Evolutionary conservation across 1,139 yeast genomes (phyloP), one percentile per base, ranked within the genome.

Genomic region (Debaryomycetaceae sp.): DNA sequence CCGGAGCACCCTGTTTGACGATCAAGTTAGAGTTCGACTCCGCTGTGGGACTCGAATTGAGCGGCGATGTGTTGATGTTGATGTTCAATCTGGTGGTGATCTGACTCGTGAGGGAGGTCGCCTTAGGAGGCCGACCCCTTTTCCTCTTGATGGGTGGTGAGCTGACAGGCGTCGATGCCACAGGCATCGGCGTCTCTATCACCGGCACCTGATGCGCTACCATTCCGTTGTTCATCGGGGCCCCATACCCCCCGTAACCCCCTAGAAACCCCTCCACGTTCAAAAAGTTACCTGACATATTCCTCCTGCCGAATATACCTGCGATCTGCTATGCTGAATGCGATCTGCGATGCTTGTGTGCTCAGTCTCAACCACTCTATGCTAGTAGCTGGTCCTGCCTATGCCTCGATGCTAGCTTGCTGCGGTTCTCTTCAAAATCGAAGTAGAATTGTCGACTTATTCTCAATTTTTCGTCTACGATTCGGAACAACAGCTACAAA

Each of bases 71-170:
- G 48, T 72, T 70, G 49, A 74, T 68, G 48, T 63, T 65, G 53
- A 74, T 72, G 54, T 74, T 74, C 54, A 73, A 59, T 14, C 78
- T 70, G 43, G 72, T 65, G 40, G 76, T 70, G 50, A 71, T 71
- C 49, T 65, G 66, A 49, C 64, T 67, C 40, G 70, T 59, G 34
- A 72, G 60, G n/a, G 74, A 68, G 34, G 66, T 59, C 1, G 75
- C 67, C 58, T 74, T 74, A 30, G 79, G 78, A 6, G 79, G 79
- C 56, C 79, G 63, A 14, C 79, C 79, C 54, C 79, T 59, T 53
- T 71, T 74, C 46, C 71, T 62, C 49, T 69, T 70, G 34, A 62
- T 57, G 5, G 70, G 65, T 4, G 68, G 58, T 13, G 56, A 49
- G 20, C 37, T 40, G 17, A 38, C 24, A 35, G 33, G 36, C 11